Percentiles rank a stretch among this genome's conserved stretches.
Evolutionary conservation across 1,284 basidiomycete genomes (phyloP).

Genomic region (Agaricales sp.): DNA sequence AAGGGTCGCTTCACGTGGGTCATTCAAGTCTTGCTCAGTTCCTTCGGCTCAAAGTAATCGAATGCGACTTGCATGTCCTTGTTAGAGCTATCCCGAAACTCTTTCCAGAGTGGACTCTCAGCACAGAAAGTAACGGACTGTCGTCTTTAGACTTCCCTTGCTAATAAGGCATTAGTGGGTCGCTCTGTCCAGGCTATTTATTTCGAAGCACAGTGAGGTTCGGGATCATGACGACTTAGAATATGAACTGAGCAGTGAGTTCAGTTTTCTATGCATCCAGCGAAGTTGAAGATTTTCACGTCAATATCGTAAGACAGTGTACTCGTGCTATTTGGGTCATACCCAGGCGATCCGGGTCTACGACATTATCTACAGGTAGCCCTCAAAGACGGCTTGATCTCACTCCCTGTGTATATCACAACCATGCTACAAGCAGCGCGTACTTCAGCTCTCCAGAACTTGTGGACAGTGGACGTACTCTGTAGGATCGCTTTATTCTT

Average conservation of each 20-base stretch:
- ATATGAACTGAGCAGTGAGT: constrained; percentile 35
- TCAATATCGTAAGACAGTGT: constrained; percentile 43
- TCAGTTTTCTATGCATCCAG: no score
- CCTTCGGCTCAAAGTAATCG: no score
- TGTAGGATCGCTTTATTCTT: constrained; percentile 52
- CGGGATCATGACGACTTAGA: constrained; percentile 29
- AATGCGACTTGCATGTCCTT: constrained; percentile 61
- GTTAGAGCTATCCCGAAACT: constrained; percentile 55
- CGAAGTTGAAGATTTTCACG: constrained; percentile 14
- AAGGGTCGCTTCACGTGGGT: no score
- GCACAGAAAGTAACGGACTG: constrained; percentile 39
- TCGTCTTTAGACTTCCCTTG: constrained; percentile 1
- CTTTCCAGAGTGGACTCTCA: constrained; percentile 57
- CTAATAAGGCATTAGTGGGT: constrained; percentile 40
- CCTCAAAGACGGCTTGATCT: constrained; percentile 42
- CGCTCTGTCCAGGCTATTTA: constrained; percentile 46
- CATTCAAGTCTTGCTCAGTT: no score
- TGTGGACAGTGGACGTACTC: constrained; percentile 56
- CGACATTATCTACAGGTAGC: constrained; percentile 52
- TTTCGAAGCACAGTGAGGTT: constrained; percentile 34
- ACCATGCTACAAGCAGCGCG: constrained; percentile 39
- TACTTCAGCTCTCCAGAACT: constrained; percentile 44
- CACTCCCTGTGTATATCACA: constrained; percentile 46
- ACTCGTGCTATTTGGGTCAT: constrained; percentile 49
- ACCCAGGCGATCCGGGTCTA: constrained; percentile 53